Base-by-base conservation (phyloP, 192 early-diverging fungal species). In the Rhizoclosmatium sp. region DNA sequence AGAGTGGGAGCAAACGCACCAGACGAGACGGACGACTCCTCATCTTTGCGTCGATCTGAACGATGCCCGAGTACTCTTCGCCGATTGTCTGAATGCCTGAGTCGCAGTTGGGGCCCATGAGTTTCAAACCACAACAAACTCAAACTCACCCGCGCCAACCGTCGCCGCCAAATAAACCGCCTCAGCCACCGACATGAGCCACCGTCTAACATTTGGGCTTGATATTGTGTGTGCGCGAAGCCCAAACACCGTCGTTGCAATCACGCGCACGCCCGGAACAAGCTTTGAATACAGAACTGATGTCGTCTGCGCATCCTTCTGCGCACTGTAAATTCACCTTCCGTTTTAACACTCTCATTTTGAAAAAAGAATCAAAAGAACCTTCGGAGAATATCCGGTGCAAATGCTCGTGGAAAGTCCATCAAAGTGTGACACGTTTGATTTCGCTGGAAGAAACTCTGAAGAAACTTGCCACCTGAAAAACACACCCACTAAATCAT, bases 61-160 rank as follows among this genome's bases (percentile, higher is more conserved):
- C 77, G 65, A 98, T 94, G 72, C 95, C 95, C 73, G 95, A 97
- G 82, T 97, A 98, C 79, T 99, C 97, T 81, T 99, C 96, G 58
- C 97, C 97, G 47, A 99, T 81, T 0, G 97, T 98, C 75, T 94
- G 95, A 19, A 89, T 90, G 2, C 96, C 93, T 65, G 59, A 49
- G n/a, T 31, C 0, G 41, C 16, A 42, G 47, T 19, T 21, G 9
- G 47, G 4, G 19, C 42, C 16, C 10, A 68, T 40, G 48, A 68
- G 67, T 2, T 49, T n/a, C 31, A 47, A 47, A 44, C 46, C 7
- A 69, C 10, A 31, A 31, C 31, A 31, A 31, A 31, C 31, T 46
- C 45, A 54, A 51, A 41, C 49, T 78, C 64, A 91, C 90, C 93
- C n/a, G 87, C 81, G 19, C 88, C 82, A 0, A 93, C 93, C 3